These are phyloP conservation scores for Vaccinium corymbosum DNA, from an alignment of 148 eudicot species.

Conservation along the genomic window DNA sequence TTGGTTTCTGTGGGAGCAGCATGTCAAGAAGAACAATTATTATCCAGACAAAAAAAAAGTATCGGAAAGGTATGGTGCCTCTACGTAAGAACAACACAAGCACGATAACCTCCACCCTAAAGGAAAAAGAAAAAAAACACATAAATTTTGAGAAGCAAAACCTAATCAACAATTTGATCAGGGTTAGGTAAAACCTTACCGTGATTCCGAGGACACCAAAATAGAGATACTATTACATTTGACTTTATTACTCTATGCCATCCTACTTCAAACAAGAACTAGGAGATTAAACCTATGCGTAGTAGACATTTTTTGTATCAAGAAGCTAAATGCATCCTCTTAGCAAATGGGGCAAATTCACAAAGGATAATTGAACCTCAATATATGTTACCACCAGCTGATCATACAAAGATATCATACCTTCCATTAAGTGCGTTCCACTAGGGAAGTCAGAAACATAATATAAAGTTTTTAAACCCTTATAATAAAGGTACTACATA, in stretches of 20 bases:
- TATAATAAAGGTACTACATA: conserved; percentile 34
- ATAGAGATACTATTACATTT: background rate
- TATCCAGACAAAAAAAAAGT: background rate
- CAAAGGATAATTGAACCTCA: conserved; percentile 3
- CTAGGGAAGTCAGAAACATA: background rate
- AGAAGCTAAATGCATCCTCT: background rate
- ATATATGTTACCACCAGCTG: background rate
- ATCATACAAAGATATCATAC: background rate
- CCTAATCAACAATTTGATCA: background rate
- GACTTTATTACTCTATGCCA: background rate
- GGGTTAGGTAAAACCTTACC: background rate
- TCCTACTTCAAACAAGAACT: background rate
- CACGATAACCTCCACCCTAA: background rate
- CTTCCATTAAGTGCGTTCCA: background rate
- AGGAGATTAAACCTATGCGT: background rate
- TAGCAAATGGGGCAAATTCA: background rate
- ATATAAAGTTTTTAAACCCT: background rate
- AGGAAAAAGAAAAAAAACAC: background rate
- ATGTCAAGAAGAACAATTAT: background rate
- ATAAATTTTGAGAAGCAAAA: background rate
- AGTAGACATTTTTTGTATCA: background rate
- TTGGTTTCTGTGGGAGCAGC: background rate
- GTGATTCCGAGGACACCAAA: background rate
- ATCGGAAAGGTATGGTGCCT: background rate
- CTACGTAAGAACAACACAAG: background rate